Evolutionary conservation across 257 asterid genomes (phyloP).

Genomic region (Solanum etuberosum): DNA sequence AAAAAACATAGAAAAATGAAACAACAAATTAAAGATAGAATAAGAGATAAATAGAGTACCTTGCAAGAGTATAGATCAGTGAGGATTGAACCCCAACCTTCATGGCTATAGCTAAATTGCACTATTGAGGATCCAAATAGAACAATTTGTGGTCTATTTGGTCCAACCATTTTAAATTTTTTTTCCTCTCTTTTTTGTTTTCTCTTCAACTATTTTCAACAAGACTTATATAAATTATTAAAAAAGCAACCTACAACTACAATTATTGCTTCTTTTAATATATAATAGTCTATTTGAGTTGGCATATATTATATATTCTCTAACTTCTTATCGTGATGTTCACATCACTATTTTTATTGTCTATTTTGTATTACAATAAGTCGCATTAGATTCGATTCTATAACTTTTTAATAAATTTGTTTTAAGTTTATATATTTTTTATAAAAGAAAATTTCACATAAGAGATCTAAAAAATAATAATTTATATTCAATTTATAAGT

Average conservation of each 20-base stretch:
- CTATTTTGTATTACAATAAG: too few relatives aligned
- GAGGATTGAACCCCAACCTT: constrained; percentile 71
- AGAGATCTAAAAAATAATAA: too few relatives aligned
- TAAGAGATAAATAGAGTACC: constrained; percentile 6
- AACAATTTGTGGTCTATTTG: constrained; percentile 51
- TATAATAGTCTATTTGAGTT: neutral
- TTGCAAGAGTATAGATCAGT: constrained; percentile 63
- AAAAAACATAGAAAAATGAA: neutral
- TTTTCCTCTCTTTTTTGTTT: neutral
- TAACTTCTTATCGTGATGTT: neutral
- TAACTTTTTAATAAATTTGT: too few relatives aligned
- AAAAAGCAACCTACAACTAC: neutral
- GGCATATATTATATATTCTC: neutral
- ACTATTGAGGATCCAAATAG: constrained; percentile 75
- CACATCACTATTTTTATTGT: neutral
- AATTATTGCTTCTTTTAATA: neutral
- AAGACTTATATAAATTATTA: neutral
- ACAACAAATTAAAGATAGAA: neutral
- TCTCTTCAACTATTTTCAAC: neutral
- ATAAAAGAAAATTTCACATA: too few relatives aligned
- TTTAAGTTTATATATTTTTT: too few relatives aligned
- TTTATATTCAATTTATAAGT: too few relatives aligned
- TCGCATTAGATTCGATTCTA: neutral
- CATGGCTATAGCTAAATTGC: constrained; percentile 40
- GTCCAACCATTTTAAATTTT: constrained; percentile 41